These are phyloP conservation scores for Xylaria palmicola DNA, from an alignment of 495 filamentous ascomycete genomes.

Conservation along the genomic window DNA sequence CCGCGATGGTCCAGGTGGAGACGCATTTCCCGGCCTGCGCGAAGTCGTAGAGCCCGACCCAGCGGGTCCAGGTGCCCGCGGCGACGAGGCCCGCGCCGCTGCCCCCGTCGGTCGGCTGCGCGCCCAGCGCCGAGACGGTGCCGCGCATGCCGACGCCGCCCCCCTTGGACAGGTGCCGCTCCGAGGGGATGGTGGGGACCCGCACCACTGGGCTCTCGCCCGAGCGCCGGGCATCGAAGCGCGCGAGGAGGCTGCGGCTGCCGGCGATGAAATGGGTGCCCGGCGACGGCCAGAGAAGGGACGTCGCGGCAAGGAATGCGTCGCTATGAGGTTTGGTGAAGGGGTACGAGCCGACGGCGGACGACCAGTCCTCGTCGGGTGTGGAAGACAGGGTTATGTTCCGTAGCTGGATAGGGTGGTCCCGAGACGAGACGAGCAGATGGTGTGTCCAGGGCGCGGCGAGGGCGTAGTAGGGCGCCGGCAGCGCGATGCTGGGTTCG, in stretches of 20 bases:
- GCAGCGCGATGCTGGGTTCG: constrained; percentile 68
- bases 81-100: constrained; percentile 58
- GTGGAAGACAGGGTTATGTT: constrained; percentile 26
- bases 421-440: constrained; percentile 63
- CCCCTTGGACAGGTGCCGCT: constrained; percentile 65
- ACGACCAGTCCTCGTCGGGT: constrained; percentile 40
- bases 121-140: constrained; percentile 65
- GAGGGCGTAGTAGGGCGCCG: constrained; percentile 73
- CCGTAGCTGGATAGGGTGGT: constrained; percentile 75
- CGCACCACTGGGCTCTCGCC: constrained; percentile 57
- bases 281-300: constrained; percentile 64
- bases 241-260: constrained; percentile 65
- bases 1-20: constrained; percentile 60
- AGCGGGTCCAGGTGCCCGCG: constrained; percentile 77
- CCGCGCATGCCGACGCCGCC: constrained; percentile 81
- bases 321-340: constrained; percentile 76
- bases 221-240: constrained; percentile 73
- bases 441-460: constrained; percentile 64
- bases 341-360: constrained; percentile 60
- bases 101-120: constrained; percentile 29
- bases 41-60: constrained; percentile 73
- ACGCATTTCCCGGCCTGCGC: constrained; percentile 64
- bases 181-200: constrained; percentile 74
- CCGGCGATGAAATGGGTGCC: constrained; percentile 71
- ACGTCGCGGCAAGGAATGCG: constrained; percentile 70